phyloP scores from a whole-genome alignment of 768 basidiomycete genomes.

The Austroboletus eburneus region DNA sequence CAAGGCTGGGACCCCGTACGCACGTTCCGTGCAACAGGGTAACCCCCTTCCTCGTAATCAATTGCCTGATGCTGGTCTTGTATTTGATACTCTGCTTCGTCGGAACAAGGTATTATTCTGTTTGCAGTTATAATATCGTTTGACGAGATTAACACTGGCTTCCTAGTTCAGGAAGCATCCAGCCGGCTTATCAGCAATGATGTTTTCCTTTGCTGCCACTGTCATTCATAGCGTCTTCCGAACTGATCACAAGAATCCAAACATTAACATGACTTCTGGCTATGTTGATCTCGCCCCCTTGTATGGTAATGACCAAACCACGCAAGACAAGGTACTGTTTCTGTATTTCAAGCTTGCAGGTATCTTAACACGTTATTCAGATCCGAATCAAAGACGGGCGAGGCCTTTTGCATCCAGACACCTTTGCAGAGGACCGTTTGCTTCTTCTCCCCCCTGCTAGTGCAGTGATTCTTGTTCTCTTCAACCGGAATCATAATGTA shows the following conservation, averaged over 20 bases:
- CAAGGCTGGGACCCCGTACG: conserved; percentile 73
- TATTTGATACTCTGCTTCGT: conserved; percentile 77
- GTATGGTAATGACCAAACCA: conserved; percentile 68
- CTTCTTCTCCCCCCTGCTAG: conserved; percentile 76
- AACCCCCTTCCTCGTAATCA: conserved; percentile 62
- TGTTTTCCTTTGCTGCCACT: conserved; percentile 80
- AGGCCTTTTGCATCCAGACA: conserved; percentile 64
- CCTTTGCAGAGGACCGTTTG: conserved; percentile 76
- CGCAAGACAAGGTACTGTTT: conserved; percentile 50
- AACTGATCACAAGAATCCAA: conserved; percentile 60
- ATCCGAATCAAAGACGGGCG: conserved; percentile 50
- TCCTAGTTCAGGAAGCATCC: conserved; percentile 71
- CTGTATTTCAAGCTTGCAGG: neutral
- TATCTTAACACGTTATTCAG: conserved; percentile 9
- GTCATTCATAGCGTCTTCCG: conserved; percentile 89
- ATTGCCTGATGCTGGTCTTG: conserved; percentile 72
- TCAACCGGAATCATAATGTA: conserved; percentile 88
- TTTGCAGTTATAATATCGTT: neutral
- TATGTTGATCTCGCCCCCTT: conserved; percentile 84
- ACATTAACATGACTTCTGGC: conserved; percentile 80
- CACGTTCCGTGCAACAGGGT: conserved; percentile 74
- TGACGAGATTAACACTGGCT: neutral
- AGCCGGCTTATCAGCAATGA: conserved; percentile 69
- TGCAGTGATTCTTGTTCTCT: conserved; percentile 74
- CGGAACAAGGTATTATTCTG: conserved; percentile 53